Percentiles rank a stretch among this genome's conserved stretches.
These are phyloP conservation scores for Brassica carinata DNA, from an alignment of 345 rosid species.

Conservation along the genomic window DNA sequence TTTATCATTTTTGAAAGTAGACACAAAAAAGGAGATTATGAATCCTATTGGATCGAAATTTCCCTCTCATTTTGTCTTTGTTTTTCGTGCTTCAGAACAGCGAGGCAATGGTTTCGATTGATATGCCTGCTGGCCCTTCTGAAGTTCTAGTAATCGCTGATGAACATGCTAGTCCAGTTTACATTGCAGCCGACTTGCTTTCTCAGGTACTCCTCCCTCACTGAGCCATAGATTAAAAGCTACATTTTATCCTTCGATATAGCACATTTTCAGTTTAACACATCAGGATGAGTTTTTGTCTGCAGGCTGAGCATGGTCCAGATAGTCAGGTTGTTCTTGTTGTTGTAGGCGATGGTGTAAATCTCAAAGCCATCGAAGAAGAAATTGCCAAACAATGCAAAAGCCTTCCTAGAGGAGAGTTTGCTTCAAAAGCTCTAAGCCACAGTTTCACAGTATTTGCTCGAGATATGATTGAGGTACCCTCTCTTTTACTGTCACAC, in stretches of 20 bases:
- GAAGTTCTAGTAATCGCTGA: conserved; percentile 96
- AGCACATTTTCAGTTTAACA: background rate
- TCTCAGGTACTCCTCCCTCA: conserved; percentile 66
- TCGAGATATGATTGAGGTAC: conserved; percentile 81
- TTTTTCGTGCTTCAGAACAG: conserved; percentile 62
- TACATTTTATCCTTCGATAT: background rate
- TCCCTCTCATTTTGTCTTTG: background rate
- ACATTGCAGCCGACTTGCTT: conserved; percentile 91
- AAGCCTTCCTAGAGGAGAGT: conserved; percentile 78
- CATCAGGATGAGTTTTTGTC: background rate
- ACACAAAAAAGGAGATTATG: background rate
- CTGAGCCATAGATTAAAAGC: background rate
- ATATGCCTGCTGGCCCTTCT: conserved; percentile 99
- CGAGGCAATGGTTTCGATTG: conserved; percentile 98
- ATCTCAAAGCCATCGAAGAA: conserved; percentile 71
- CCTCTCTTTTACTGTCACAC: background rate
- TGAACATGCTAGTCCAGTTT: conserved; percentile 72
- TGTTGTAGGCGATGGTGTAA: conserved; percentile 72
- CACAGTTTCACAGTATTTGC: conserved; percentile 86
- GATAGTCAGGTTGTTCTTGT: conserved; percentile 97
- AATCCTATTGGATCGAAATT: background rate
- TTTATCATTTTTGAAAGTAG: background rate
- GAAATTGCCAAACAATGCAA: conserved; percentile 76
- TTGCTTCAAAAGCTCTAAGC: conserved; percentile 79
- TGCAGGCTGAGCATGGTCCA: conserved; percentile 97